Percentiles rank a stretch among this genome's conserved stretches.
phyloP scores from a whole-genome alignment of 805 yeast species.

The Hanseniaspora hatyaiensis region DNA sequence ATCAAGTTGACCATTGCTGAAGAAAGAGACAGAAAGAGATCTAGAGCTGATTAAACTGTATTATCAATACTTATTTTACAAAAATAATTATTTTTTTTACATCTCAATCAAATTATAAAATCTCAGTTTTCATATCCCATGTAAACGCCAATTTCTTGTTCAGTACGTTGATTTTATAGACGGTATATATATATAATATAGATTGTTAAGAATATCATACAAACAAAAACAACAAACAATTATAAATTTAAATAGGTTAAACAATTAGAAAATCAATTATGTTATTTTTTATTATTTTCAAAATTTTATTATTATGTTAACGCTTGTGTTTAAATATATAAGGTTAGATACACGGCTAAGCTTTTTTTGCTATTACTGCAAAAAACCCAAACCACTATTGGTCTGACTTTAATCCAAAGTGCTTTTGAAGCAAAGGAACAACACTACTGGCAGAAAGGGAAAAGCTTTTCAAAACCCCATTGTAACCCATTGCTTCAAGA shows the following conservation, averaged over 20 bases:
- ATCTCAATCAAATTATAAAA: constrained; percentile 17
- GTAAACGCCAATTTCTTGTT: too few species aligned
- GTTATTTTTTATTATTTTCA: neutral
- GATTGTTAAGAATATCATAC: constrained; percentile 15
- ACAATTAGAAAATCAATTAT: neutral
- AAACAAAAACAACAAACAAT: neutral
- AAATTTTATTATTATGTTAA: too few species aligned
- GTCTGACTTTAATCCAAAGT: constrained; percentile 1
- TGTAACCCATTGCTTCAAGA: constrained; percentile 1
- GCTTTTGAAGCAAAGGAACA: neutral
- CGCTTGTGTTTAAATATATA: too few species aligned
- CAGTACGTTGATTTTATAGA: too few species aligned
- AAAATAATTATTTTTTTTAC: constrained; percentile 13
- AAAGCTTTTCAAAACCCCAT: neutral
- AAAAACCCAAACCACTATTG: neutral
- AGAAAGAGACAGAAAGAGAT: constrained; percentile 98
- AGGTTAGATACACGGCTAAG: too few species aligned
- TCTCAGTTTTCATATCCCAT: too few species aligned
- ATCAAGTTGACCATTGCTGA: constrained; percentile 89
- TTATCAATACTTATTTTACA: constrained; percentile 36
- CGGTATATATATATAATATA: constrained; percentile 4
- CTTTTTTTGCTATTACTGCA: too few species aligned
- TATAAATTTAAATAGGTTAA: constrained; percentile 9
- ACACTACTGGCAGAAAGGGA: constrained; percentile 3
- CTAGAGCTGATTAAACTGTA: constrained; percentile 44